Percentiles rank a stretch among this genome's conserved stretches.
Evolutionary conservation across 2,329 filamentous ascomycete genomes (phyloP).

Genomic region (Penicillium crustosum): DNA sequence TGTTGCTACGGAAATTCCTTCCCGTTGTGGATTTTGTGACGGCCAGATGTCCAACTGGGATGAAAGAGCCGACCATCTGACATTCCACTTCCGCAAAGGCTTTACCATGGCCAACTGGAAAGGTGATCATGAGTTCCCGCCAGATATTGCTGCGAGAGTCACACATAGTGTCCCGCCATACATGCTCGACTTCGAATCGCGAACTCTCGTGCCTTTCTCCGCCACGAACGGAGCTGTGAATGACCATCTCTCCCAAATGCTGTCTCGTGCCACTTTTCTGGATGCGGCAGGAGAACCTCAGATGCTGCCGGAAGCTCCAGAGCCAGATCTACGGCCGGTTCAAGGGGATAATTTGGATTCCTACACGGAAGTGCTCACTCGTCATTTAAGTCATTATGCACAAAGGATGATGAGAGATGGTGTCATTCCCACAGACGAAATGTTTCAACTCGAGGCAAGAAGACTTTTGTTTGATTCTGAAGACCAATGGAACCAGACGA

Average conservation of each 20-base stretch:
- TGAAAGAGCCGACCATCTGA: background rate
- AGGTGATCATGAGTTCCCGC: constrained; percentile 19
- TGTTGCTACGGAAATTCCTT: background rate
- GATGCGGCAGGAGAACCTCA: background rate
- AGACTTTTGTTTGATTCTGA: constrained; percentile 23
- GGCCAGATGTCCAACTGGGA: background rate
- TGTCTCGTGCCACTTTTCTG: constrained; percentile 1
- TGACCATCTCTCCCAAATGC: constrained; percentile 18
- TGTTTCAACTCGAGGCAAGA: constrained; percentile 27
- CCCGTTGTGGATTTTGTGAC: constrained; percentile 17
- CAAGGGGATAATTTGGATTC: background rate
- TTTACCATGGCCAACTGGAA: constrained; percentile 14
- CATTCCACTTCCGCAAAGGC: constrained; percentile 15
- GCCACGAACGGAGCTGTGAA: constrained; percentile 12
- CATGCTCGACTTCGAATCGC: constrained; percentile 17
- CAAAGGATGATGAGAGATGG: constrained; percentile 16
- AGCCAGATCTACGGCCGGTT: background rate
- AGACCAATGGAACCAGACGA: constrained; percentile 27
- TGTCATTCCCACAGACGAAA: constrained; percentile 24
- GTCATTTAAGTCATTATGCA: constrained; percentile 21
- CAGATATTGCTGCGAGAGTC: constrained; percentile 14
- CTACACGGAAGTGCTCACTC: constrained; percentile 14
- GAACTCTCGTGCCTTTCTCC: constrained; percentile 21
- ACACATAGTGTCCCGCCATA: constrained; percentile 22
- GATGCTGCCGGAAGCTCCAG: background rate